Evolutionary conservation across 352 stramenopile genomes (phyloP), one percentile per base, ranked within the genome.

Genomic region (Globisporangium spinosum): DNA sequence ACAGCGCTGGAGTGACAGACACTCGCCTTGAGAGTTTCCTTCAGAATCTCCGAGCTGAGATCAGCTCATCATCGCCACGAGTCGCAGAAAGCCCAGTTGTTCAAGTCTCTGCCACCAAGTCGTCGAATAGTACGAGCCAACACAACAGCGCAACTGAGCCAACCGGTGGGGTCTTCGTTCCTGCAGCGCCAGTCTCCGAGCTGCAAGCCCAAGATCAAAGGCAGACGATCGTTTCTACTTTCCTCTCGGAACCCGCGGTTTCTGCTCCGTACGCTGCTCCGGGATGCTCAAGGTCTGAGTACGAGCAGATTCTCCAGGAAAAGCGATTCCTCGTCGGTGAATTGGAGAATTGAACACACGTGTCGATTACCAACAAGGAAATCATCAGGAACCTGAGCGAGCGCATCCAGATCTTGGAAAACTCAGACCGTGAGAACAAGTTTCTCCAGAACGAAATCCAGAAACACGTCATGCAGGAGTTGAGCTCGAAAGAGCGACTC

Each of bases 391-490:
- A 61, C 13, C 35, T 88, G 38, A 75, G 67, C 4, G 79, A 89
- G n/a, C 78, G 74, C 20, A 67, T 80, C 15, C 59, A 77, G 3
- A 67, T 77, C 2, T 56, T 89, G 8, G 76, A 91, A 47, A 72
- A 69, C 13, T 47, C 79, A 3, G 80, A 89, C 17, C 76, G 79
- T 13, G 83, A 91, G 65, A 87, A 89, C 59, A 71, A 73, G 2
- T 77, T 71, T 29, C 62, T 91, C 9, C 89, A 89, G 51, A 77
- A 91, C 12, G 77, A 87, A 62, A 79, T 77, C 3, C 80, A 91
- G n/a, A 81, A 84, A 58, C 73, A 78, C 49, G 55, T 86, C 53
- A 88, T 88, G 72, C 76, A 89, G 8, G 77, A 82, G n/a, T 49
- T 89, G 20, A 85, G 68, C 65, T 74, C 77, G 0, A 83, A 77